phyloP scores from a whole-genome alignment of 352 stramenopile genomes.

The Pythium apleroticum region DNA sequence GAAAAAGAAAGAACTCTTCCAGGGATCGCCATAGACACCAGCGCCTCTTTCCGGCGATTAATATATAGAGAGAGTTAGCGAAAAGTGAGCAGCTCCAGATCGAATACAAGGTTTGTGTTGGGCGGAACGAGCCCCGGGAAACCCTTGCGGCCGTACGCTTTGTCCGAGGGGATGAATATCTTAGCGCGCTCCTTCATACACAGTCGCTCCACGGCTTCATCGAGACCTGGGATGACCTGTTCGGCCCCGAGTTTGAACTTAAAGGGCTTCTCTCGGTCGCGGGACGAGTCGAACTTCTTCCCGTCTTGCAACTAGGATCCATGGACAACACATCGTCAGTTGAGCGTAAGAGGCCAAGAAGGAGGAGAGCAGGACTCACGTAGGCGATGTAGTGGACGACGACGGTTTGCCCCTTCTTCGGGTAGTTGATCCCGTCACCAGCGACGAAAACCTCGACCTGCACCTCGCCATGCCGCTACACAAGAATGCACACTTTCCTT shows the following conservation, averaged over 20 bases:
- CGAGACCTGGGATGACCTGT: slow-evolving; percentile 87
- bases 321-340: no score
- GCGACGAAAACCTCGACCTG: no score
- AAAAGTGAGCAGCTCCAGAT: slow-evolving; percentile 90
- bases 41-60: no score
- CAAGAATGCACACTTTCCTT: no score
- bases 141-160: slow-evolving; percentile 86
- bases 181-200: slow-evolving; percentile 87
- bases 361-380: no score
- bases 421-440: no score
- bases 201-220: slow-evolving; percentile 80
- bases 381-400: no score
- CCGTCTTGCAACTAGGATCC: slow-evolving; percentile 66
- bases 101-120: slow-evolving; percentile 92
- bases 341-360: no score
- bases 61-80: no score
- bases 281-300: slow-evolving; percentile 76
- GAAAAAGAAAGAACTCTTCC: slow-evolving; percentile 71
- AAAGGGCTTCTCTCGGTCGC: slow-evolving; percentile 82
- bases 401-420: no score
- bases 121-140: slow-evolving; percentile 88
- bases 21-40: no score
- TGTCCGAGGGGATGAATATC: slow-evolving; percentile 81
- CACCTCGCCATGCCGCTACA: no score
- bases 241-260: slow-evolving; percentile 89